These are phyloP conservation scores for Cryptococcus neoformans DNA, from an alignment of 1,284 basidiomycete genomes.

Conservation along the genomic window DNA sequence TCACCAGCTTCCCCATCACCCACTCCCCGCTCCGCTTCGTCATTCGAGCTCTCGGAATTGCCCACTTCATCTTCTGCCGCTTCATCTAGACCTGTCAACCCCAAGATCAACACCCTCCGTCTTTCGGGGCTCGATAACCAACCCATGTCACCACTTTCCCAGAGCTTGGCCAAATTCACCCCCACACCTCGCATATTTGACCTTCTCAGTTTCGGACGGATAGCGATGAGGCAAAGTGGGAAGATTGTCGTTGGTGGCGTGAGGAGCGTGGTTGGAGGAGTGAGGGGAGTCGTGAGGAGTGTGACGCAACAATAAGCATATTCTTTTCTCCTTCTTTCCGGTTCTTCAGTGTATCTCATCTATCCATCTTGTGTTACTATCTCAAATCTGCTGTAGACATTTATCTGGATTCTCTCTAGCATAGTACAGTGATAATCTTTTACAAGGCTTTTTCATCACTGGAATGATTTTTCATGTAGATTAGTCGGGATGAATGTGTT, in stretches of 20 bases:
- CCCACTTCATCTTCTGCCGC: constrained; percentile 1
- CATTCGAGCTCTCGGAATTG: background rate
- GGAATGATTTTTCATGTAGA: no score
- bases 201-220: constrained; percentile 40
- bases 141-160: constrained; percentile 32
- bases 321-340: no score
- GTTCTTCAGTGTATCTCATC: no score
- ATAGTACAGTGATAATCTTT: no score
- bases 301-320: background rate
- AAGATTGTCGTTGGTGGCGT: constrained; percentile 17
- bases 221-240: constrained; percentile 28
- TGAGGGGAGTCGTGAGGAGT: constrained; percentile 9
- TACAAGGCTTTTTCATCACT: no score
- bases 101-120: constrained; percentile 7
- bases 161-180: constrained; percentile 37
- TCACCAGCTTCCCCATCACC: background rate
- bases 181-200: constrained; percentile 43
- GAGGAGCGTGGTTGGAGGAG: constrained; percentile 9
- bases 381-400: no score
- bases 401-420: no score
- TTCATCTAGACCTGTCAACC: constrained; percentile 1
- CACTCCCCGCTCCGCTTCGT: background rate
- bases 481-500: no score
- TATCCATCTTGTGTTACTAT: no score
- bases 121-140: constrained; percentile 11